A percentile compares a stretch with the other conserved stretches of the same genome.
Evolutionary conservation across 164 flowering plant genomes (phyloP).

Genomic region (Umbilicus rupestris): DNA sequence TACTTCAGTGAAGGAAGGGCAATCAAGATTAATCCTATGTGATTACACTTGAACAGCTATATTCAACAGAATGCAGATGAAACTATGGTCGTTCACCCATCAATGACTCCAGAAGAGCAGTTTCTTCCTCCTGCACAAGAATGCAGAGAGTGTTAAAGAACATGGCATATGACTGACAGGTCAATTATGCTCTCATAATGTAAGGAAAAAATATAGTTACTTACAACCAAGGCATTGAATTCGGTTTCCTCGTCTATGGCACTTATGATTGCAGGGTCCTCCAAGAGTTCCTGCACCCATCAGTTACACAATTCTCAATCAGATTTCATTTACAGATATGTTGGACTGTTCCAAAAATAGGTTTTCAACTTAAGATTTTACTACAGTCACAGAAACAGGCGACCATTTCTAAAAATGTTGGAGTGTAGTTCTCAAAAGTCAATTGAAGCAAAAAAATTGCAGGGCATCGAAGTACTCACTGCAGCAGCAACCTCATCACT

Average conservation of each 20-base stretch:
- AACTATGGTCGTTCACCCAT: conserved; percentile 36
- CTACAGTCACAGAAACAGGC: background rate
- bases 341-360: background rate
- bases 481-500: too few species aligned
- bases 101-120: conserved; percentile 73
- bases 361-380: background rate
- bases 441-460: background rate
- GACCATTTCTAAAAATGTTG: background rate
- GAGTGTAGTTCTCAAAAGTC: background rate
- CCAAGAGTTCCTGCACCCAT: conserved; percentile 58
- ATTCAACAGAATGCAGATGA: background rate
- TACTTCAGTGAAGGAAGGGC: conserved; percentile 1
- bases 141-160: background rate
- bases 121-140: conserved; percentile 72
- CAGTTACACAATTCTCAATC: background rate
- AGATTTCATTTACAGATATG: background rate
- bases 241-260: conserved; percentile 97
- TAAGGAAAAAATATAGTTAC: conserved; percentile 7
- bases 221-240: conserved; percentile 90
- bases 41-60: background rate
- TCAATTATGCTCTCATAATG: background rate
- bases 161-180: background rate
- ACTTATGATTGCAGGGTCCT: conserved; percentile 63
- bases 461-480: too few species aligned
- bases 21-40: background rate